phyloP scores from a whole-genome alignment of 2,329 filamentous ascomycete genomes.

The Lasiodiplodia gonubiensis region DNA sequence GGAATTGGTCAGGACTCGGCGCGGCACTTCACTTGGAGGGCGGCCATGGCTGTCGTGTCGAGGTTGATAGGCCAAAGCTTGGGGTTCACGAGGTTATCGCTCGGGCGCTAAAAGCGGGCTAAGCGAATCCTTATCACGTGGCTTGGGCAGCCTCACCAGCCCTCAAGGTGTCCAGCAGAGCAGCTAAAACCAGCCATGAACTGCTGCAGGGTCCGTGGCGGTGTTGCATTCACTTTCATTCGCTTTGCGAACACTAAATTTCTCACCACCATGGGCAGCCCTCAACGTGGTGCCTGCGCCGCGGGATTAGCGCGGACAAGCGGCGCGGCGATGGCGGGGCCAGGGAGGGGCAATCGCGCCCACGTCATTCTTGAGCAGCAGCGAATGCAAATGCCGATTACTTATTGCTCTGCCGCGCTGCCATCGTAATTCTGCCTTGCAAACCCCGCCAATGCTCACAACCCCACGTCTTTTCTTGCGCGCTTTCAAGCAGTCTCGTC shows the following conservation, averaged over 20 bases:
- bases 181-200: not conserved
- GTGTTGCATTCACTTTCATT: too few species aligned
- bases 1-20: slow-evolving; percentile 15
- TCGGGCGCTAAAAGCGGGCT: slow-evolving; percentile 19
- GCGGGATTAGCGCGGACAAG: slow-evolving; percentile 8
- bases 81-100: slow-evolving; percentile 12
- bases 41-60: slow-evolving; percentile 18
- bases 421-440: not conserved
- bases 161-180: slow-evolving; percentile 6
- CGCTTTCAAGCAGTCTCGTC: slow-evolving; percentile 7
- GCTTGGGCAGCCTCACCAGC: not conserved
- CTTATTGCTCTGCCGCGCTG: not conserved
- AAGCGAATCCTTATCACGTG: slow-evolving; percentile 6
- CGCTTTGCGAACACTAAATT: too few species aligned
- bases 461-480: slow-evolving; percentile 14
- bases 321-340: slow-evolving; percentile 11
- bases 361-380: slow-evolving; percentile 26
- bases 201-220: not conserved
- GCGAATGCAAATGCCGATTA: not conserved
- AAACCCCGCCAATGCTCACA: slow-evolving; percentile 18
- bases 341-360: slow-evolving; percentile 22
- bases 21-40: not conserved
- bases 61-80: slow-evolving; percentile 19
- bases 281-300: not conserved
- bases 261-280: slow-evolving; percentile 2